A percentile compares a stretch with the other conserved stretches of the same genome.
These are phyloP conservation scores for Apiospora sp. DNA, from an alignment of 2,329 filamentous ascomycete species.

Conservation along the genomic window DNA sequence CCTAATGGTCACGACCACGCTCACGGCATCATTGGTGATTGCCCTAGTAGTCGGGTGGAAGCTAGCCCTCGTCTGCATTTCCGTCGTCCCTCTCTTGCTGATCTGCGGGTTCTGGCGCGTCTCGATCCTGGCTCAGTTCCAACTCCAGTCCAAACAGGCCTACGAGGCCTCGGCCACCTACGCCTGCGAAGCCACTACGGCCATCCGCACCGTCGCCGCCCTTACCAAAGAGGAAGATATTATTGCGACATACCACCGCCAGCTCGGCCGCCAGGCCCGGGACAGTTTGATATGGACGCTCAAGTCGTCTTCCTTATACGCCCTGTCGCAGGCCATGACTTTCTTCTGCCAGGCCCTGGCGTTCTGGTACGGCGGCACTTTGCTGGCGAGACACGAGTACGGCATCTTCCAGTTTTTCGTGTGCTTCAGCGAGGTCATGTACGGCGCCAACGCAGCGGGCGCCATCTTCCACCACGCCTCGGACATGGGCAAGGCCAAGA, in stretches of 20 bases:
- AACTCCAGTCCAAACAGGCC: conserved; percentile 77
- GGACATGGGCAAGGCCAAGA: conserved; percentile 70
- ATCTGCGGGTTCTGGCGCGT: conserved; percentile 86
- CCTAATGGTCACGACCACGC: conserved; percentile 79
- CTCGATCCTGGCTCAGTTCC: conserved; percentile 81
- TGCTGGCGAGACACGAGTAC: conserved; percentile 77
- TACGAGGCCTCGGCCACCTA: conserved; percentile 55
- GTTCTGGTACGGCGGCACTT: conserved; percentile 89
- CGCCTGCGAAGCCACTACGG: conserved; percentile 11
- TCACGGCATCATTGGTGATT: conserved; percentile 72
- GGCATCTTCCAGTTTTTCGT: conserved; percentile 88
- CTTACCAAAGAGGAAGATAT: conserved; percentile 48
- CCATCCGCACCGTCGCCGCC: conserved; percentile 68
- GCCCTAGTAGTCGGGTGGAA: conserved; percentile 78
- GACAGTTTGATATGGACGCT: conserved; percentile 66
- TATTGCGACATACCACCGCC: background rate
- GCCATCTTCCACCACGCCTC: conserved; percentile 89
- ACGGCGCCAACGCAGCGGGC: conserved; percentile 90
- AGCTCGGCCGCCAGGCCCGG: background rate
- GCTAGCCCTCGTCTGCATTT: conserved; percentile 82
- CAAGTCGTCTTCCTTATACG: conserved; percentile 81
- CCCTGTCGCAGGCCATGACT: conserved; percentile 81
- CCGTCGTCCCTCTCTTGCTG: conserved; percentile 79
- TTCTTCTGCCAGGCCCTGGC: conserved; percentile 86
- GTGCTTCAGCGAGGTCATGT: conserved; percentile 86